phyloP scores from a whole-genome alignment of 148 eudicot species.

The Mesembryanthemum crystallinum region DNA sequence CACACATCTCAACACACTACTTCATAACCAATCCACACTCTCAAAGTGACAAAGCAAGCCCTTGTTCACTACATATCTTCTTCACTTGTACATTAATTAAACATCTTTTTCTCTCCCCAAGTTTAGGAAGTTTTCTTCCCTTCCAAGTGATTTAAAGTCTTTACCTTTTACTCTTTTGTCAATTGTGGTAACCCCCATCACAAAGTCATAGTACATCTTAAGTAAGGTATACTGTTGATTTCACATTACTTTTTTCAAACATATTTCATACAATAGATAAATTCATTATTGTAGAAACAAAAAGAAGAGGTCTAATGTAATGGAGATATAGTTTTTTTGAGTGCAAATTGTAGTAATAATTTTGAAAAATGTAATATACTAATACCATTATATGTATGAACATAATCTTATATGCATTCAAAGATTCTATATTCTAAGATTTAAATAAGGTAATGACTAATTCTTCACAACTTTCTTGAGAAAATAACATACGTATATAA shows the following conservation, averaged over 20 bases:
- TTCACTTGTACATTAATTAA: conserved; percentile 22
- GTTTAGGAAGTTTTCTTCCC: conserved; percentile 35
- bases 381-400: no score
- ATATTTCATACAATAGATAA: no score
- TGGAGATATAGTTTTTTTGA: no score
- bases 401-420: no score
- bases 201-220: conserved; percentile 27
- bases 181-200: conserved; percentile 10
- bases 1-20: conserved; percentile 29
- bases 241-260: conserved; percentile 8
- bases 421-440: no score
- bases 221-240: conserved; percentile 14
- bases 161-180: conserved; percentile 15
- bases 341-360: no score
- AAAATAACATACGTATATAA: no score
- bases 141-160: conserved; percentile 28
- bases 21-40: neutral
- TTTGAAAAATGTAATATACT: no score
- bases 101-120: conserved; percentile 4
- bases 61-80: conserved; percentile 7
- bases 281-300: no score
- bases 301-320: no score
- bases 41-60: neutral
- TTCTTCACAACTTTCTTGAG: no score
- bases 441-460: no score